Evolutionary conservation across 2,329 filamentous ascomycete species (phyloP), one percentile per base, ranked within the genome.

Genomic region (Fusarium oxysporum): DNA sequence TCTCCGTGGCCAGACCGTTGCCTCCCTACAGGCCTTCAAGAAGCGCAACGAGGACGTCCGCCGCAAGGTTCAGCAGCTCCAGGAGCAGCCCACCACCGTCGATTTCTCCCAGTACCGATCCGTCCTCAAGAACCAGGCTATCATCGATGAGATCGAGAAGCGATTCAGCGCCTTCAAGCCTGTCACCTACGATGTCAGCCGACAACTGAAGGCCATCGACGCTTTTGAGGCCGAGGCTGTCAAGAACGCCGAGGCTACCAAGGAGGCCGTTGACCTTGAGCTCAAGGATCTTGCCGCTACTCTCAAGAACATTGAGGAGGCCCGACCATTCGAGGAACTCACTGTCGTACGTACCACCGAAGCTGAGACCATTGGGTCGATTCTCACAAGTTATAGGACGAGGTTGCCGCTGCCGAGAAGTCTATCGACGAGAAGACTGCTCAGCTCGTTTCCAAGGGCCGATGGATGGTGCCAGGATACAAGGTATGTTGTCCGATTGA

Each of bases 41-140:
- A 96, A 97, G 92, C 95, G 96, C 87, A 98, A 98, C 89, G 96
- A 99, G 83, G 95, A 98, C 84, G 96, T 94, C 82, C 95, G 96
- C 86, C 96, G 96, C 88, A 96, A 96, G 87, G 89, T 99, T 71
- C 91, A 93, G 85, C 80, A 90, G 72, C 94, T 99, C 67, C 91
- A 90, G 74, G 94, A 97, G 86, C 92, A 93, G 83, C 87, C 96
- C 75, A 94, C 94, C 81, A 90, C 90, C 67, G 91, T 99, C 86
- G 95, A 99, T 89, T 98, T 99, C 86, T 85, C 90, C 78, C 90
- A 96, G 85, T 99, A 98, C 93, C 95, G 95, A 85, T 88, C 88
- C 82, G 82, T 93, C 79, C 92, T 99, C 80, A 98, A 98, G 92
- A 99, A 99, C 93, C 91, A 93, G 86, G 92, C 94, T 81, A 89